A percentile compares a stretch with the other conserved stretches of the same genome.
phyloP scores from a whole-genome alignment of 1,139 yeast species.

The Hanseniaspora gamundiae region DNA sequence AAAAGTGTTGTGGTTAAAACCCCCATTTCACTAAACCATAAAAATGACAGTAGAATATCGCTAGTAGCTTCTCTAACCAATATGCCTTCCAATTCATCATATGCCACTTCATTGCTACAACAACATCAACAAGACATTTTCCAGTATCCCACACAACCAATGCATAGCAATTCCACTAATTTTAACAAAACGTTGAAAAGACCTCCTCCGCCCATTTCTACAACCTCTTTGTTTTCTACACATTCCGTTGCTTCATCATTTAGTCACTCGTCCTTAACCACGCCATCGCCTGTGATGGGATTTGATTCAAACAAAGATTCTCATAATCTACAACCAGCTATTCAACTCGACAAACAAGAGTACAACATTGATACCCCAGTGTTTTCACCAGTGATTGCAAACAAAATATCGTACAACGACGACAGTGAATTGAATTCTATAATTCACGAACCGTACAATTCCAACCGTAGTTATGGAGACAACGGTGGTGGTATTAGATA shows the following conservation, averaged over 20 bases:
- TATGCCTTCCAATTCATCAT: no score
- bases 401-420: neutral
- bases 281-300: neutral
- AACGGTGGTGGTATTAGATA: no score
- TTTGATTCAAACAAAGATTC: no score
- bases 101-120: no score
- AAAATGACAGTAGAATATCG: no score
- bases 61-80: no score
- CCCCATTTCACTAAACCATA: neutral
- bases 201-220: neutral
- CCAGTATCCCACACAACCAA: neutral
- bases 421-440: neutral
- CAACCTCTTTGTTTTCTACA: neutral
- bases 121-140: no score
- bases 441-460: neutral
- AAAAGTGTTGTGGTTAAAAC: neutral
- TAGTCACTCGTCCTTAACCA: neutral
- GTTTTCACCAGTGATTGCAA: neutral
- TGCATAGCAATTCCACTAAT: neutral
- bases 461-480: neutral
- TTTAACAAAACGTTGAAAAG: neutral
- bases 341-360: no score
- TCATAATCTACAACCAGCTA: no score
- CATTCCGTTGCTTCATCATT: neutral
- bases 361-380: no score